Conservation (phyloP, 2,329 filamentous ascomycete species). For the Trichocomaceae sp. region DNA sequence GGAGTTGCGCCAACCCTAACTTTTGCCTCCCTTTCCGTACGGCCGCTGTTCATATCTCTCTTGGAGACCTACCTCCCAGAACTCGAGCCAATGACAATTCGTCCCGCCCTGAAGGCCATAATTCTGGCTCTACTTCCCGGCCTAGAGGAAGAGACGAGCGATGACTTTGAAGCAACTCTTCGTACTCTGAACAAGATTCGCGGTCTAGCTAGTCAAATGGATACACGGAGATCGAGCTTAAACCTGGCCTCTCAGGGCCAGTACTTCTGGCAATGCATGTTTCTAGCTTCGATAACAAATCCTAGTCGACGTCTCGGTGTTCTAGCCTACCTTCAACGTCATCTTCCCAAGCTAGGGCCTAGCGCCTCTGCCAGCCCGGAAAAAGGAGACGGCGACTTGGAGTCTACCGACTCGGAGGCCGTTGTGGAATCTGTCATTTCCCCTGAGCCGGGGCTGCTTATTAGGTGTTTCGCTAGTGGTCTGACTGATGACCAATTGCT, state of each 20-base stretch:
- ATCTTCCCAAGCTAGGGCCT: constrained; percentile 64
- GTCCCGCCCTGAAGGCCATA: constrained; percentile 84
- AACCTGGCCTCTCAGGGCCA: constrained; percentile 59
- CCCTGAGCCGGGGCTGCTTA: constrained; percentile 82
- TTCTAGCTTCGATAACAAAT: constrained; percentile 86
- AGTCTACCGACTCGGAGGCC: constrained; percentile 25
- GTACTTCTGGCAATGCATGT: constrained; percentile 98
- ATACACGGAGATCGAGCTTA: constrained; percentile 44
- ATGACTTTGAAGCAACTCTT: constrained; percentile 88
- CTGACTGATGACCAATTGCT: constrained; percentile 80
- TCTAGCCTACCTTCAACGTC: constrained; percentile 74
- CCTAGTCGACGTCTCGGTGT: constrained; percentile 77
- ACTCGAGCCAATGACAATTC: constrained; percentile 62
- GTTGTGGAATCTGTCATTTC: constrained; percentile 47
- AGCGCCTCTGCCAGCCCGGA: constrained; percentile 27
- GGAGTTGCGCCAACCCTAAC: constrained; percentile 83
- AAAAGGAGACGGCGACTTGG: constrained; percentile 21
- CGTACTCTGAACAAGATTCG: constrained; percentile 73
- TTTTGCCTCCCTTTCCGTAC: constrained; percentile 87
- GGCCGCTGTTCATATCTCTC: constrained; percentile 75
- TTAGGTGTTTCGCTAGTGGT: constrained; percentile 88
- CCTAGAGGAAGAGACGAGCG: constrained; percentile 90
- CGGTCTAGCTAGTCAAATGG: constrained; percentile 49
- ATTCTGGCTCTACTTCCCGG: constrained; percentile 85
- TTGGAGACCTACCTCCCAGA: constrained; percentile 73